Conservation (phyloP, 192 early-diverging fungal species). For the Coemansia sp. region DNA sequence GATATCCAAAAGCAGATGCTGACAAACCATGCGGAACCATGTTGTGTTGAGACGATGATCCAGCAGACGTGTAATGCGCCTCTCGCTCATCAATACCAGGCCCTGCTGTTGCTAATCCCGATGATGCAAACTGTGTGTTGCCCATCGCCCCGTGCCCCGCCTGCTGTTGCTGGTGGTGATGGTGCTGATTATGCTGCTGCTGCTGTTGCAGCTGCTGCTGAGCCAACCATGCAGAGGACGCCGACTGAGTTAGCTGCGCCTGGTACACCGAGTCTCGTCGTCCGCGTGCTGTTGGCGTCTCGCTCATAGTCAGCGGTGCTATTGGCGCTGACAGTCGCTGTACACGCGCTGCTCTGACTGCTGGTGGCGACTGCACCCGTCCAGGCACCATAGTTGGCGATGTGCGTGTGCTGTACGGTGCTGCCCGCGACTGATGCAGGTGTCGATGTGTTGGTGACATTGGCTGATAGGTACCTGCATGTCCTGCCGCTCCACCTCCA, state of each 20-base stretch:
- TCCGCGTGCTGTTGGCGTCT: slow-evolving; percentile 1
- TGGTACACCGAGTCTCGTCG: slow-evolving; percentile 1
- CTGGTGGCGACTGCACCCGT: slow-evolving; percentile 3
- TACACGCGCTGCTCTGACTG: neutral
- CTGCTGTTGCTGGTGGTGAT: neutral
- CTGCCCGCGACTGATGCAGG: slow-evolving; percentile 11
- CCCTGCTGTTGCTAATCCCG: neutral
- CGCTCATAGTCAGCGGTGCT: neutral
- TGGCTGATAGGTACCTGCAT: neutral
- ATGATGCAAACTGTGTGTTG: slow-evolving; percentile 1
- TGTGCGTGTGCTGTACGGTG: slow-evolving; percentile 15
- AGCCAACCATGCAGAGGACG: neutral
- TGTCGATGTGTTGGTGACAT: neutral
- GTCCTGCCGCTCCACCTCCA: neutral
- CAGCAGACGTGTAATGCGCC: slow-evolving; percentile 10
- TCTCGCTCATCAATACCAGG: slow-evolving; percentile 9
- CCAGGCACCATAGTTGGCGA: slow-evolving; percentile 1
- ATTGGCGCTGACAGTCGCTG: neutral
- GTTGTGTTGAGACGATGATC: slow-evolving; percentile 6
- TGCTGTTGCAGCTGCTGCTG: neutral
- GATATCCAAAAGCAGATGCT: slow-evolving; percentile 6
- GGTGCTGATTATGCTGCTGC: neutral
- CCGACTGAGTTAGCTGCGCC: neutral
- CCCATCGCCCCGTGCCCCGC: neutral
- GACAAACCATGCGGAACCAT: slow-evolving; percentile 10